These are phyloP conservation scores for Soucietia sequanensis DNA, from an alignment of 805 yeast genomes.

Conservation along the genomic window DNA sequence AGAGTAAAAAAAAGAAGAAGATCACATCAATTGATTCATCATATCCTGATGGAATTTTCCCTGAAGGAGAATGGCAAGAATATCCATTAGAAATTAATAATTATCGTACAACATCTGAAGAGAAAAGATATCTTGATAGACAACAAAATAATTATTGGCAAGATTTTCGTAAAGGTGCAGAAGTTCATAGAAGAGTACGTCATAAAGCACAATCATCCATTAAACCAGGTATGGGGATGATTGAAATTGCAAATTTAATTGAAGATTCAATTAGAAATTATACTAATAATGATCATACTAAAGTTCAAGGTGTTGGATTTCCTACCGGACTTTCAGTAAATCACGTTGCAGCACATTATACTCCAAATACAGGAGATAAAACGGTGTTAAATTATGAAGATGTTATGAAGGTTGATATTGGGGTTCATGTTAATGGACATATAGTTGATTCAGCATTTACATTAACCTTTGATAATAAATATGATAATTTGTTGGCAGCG, in stretches of 20 bases:
- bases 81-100: slow-evolving; percentile 65
- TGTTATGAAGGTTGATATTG: slow-evolving; percentile 95
- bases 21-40: slow-evolving; percentile 62
- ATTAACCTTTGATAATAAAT: slow-evolving; percentile 78
- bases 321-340: slow-evolving; percentile 97
- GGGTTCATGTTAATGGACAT: slow-evolving; percentile 93
- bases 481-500: slow-evolving; percentile 77
- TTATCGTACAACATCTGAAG: slow-evolving; percentile 82
- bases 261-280: slow-evolving; percentile 81
- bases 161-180: slow-evolving; percentile 94
- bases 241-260: slow-evolving; percentile 83
- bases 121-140: slow-evolving; percentile 74
- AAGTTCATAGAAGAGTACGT: slow-evolving; percentile 89
- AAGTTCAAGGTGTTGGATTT: slow-evolving; percentile 87
- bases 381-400: slow-evolving; percentile 79
- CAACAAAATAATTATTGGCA: slow-evolving; percentile 65
- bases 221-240: slow-evolving; percentile 90
- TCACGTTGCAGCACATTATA: slow-evolving; percentile 96
- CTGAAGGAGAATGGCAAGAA: slow-evolving; percentile 86
- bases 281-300: slow-evolving; percentile 62
- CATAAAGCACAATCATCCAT: slow-evolving; percentile 69
- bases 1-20: slow-evolving; percentile 52
- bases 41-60: slow-evolving; percentile 71
- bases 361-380: slow-evolving; percentile 91
- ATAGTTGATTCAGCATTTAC: slow-evolving; percentile 97